Evolutionary conservation across 2,329 filamentous ascomycete genomes (phyloP).

Genomic region (Lecanoromycetidae sp.): DNA sequence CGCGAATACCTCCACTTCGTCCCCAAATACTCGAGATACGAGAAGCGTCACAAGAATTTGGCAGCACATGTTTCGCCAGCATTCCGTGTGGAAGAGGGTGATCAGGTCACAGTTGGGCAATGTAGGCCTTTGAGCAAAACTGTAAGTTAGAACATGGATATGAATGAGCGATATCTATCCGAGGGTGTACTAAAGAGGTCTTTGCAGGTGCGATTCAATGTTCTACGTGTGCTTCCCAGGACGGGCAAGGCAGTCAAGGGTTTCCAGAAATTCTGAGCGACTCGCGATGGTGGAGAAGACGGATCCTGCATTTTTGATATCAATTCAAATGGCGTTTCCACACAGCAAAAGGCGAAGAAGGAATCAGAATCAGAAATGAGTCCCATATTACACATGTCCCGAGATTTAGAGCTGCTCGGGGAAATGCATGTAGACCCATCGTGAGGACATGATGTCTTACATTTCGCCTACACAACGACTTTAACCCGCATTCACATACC

Average conservation of each 20-base stretch:
- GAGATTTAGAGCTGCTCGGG: too few relatives aligned
- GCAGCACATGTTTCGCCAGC: slow-evolving; percentile 97
- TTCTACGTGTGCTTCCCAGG: slow-evolving; percentile 93
- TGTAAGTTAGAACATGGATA: slow-evolving; percentile 53
- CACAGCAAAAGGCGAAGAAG: background rate
- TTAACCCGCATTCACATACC: too few relatives aligned
- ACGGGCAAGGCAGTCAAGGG: slow-evolving; percentile 95
- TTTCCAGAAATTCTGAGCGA: slow-evolving; percentile 92
- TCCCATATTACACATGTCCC: too few relatives aligned
- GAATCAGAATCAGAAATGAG: background rate
- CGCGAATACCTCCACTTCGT: slow-evolving; percentile 99
- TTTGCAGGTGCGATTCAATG: slow-evolving; percentile 87
- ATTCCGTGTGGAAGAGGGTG: slow-evolving; percentile 99
- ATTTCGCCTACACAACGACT: too few relatives aligned
- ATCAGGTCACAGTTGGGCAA: slow-evolving; percentile 98
- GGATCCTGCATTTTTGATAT: slow-evolving; percentile 18
- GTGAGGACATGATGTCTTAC: too few relatives aligned
- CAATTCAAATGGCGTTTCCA: too few relatives aligned
- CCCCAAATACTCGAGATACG: slow-evolving; percentile 99
- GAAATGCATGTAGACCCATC: too few relatives aligned
- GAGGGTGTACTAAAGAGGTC: background rate
- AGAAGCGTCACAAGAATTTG: slow-evolving; percentile 99
- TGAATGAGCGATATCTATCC: background rate
- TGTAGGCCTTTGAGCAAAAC: slow-evolving; percentile 99
- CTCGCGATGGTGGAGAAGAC: slow-evolving; percentile 18